Percentiles rank a stretch among this genome's conserved stretches.
phyloP scores from a whole-genome alignment of 345 rosid genomes.

The Camelina neglecta region DNA sequence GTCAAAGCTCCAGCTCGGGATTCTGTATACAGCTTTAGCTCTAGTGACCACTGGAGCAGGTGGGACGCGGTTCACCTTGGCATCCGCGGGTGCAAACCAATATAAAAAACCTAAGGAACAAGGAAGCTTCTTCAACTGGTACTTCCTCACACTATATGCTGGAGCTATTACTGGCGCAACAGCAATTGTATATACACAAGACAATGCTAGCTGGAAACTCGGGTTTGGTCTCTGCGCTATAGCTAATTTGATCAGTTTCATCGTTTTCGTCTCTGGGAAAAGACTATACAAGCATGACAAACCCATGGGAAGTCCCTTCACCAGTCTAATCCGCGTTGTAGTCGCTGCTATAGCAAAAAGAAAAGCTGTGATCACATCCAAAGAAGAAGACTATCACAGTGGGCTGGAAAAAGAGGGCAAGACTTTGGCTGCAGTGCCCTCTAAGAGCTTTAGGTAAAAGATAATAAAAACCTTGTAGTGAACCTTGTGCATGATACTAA shows the following conservation, averaged over 20 bases:
- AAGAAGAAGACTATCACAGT: conserved; percentile 40
- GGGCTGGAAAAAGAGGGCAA: background rate
- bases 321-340: conserved; percentile 49
- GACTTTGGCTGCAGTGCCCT: conserved; percentile 21
- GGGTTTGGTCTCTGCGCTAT: conserved; percentile 51
- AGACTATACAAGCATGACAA: conserved; percentile 44
- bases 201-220: conserved; percentile 54
- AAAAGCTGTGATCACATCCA: conserved; percentile 38
- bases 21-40: conserved; percentile 49
- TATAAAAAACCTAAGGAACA: conserved; percentile 44
- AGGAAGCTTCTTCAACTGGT: conserved; percentile 60
- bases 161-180: conserved; percentile 38
- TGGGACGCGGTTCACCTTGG: conserved; percentile 48
- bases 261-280: conserved; percentile 47
- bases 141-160: conserved; percentile 35
- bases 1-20: conserved; percentile 41
- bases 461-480: background rate
- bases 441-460: conserved; percentile 48
- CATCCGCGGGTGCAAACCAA: conserved; percentile 58
- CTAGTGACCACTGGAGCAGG: conserved; percentile 37
- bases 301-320: conserved; percentile 57
- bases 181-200: conserved; percentile 49
- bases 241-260: conserved; percentile 43
- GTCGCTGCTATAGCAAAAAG: conserved; percentile 50
- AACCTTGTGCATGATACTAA: background rate